Evolutionary conservation across 176 grass and related monocot genomes (phyloP).

Genomic region (Eleusine coracana): DNA sequence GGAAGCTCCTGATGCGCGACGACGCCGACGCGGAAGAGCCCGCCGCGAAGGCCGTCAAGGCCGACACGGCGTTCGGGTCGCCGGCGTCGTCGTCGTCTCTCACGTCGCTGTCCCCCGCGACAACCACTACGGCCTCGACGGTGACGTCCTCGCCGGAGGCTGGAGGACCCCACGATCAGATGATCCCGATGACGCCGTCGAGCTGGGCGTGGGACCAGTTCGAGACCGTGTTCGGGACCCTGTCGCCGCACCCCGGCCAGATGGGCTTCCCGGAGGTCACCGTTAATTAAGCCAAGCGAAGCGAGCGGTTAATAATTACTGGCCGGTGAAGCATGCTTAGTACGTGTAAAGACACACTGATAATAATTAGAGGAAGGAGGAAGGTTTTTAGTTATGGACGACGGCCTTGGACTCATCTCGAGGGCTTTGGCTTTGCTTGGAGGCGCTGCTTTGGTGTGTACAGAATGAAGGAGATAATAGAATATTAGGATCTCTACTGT

Average conservation of each 20-base stretch:
- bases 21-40: neutral
- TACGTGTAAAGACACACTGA: conserved; percentile 34
- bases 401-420: conserved; percentile 54
- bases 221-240: conserved; percentile 41
- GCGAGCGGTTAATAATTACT: neutral
- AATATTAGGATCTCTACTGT: conserved; percentile 31
- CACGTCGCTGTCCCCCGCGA: neutral
- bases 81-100: conserved; percentile 23
- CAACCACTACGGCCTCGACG: conserved; percentile 32
- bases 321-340: conserved; percentile 19
- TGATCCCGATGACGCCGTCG: conserved; percentile 44
- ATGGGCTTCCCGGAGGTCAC: conserved; percentile 53
- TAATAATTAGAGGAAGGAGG: neutral
- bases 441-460: conserved; percentile 29
- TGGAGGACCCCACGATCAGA: neutral
- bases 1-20: conserved; percentile 40
- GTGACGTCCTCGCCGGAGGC: conserved; percentile 40
- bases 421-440: conserved; percentile 44
- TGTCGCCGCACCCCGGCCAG: conserved; percentile 49
- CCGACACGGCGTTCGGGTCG: conserved; percentile 23
- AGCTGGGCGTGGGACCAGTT: conserved; percentile 50
- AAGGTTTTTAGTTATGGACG: conserved; percentile 46
- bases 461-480: conserved; percentile 23
- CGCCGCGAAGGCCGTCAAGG: conserved; percentile 23
- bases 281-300: conserved; percentile 31